Evolutionary conservation across 805 yeast species (phyloP), one percentile per base, ranked within the genome.

Genomic region (Candida silvicultrix): DNA sequence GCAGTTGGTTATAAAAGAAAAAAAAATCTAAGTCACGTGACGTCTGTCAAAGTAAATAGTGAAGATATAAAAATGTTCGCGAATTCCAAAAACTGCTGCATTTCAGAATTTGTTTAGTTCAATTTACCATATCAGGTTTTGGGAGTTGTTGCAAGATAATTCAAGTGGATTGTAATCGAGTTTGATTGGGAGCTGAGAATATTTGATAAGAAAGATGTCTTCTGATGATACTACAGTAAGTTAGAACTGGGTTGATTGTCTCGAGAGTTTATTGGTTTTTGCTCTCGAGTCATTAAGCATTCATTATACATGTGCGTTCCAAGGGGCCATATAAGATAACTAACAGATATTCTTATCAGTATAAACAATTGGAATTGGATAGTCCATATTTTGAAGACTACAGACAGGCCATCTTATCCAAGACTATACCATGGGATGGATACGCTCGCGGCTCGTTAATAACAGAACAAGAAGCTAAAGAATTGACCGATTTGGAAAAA

Each of bases 401-500:
- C 44, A 73, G 83, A 55, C 71, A 75, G 52, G 80, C 79, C 50
- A 81, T 89, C 51, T 74, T 94, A 57, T 83, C 86, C 49, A 78
- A 94, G 52, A 81, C 90, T 29, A 78, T 89, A 46, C 95, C 95
- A 29, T 90, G 97, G 97, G 95, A 87, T 58, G 95, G 95, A 10
- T 80, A 85, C 56, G 82, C 86, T 11, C 75, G 96, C 45, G 82
- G 90, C 18, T 81, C 78, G 41, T 76, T 81, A 40, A 71, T 90
- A 35, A 68, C 82, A 39, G 75, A 74, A 43, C 79, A 78, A 49
- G 94, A 88, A 61, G 92, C 90, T 11, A 74, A 55, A 29, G 48
- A 45, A 6, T 49, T 71, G 42, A 65, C 63, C 48, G 56, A 55
- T 28, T 53, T 70, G 40, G 74, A 69, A 46, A 58, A 51, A 40